A percentile compares a stretch with the other conserved stretches of the same genome.
phyloP scores from a whole-genome alignment of 2,329 filamentous ascomycete genomes.

The Diaporthe batatas region DNA sequence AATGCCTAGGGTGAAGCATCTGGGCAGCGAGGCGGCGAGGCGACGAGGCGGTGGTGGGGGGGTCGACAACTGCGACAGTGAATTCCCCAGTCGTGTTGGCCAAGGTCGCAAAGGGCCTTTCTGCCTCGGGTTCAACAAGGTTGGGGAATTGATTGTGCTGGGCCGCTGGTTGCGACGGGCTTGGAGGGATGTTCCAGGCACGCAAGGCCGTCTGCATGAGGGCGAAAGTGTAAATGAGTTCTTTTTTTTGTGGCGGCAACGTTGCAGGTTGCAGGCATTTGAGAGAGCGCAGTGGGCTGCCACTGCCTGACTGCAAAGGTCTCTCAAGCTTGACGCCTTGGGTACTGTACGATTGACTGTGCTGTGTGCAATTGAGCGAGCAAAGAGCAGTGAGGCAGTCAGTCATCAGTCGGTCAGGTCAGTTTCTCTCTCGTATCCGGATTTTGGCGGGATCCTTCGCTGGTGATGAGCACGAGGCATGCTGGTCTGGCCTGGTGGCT shows the following conservation, averaged over 20 bases:
- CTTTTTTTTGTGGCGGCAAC: constrained; percentile 20
- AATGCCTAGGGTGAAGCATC: constrained; percentile 8
- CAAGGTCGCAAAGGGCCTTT: not conserved
- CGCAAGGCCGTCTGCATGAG: constrained; percentile 16
- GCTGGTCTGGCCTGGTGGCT: not conserved
- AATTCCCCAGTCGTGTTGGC: not conserved
- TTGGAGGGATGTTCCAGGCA: constrained; percentile 31
- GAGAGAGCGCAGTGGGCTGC: not conserved
- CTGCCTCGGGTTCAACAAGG: constrained; percentile 4
- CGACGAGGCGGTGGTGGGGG: not conserved
- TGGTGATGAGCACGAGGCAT: not conserved
- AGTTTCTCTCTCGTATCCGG: constrained; percentile 23
- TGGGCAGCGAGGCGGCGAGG: not conserved
- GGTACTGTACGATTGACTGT: constrained; percentile 7
- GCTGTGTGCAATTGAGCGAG: not conserved
- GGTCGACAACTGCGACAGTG: constrained; percentile 2
- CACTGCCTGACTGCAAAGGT: not conserved
- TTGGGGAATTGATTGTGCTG: constrained; percentile 22
- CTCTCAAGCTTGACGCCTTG: not conserved
- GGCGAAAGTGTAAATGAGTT: constrained; percentile 15
- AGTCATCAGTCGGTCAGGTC: too few relatives aligned
- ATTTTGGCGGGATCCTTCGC: constrained; percentile 7
- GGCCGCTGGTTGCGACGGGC: constrained; percentile 26
- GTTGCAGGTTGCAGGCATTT: constrained; percentile 15
- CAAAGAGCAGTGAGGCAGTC: not conserved